phyloP scores from a whole-genome alignment of 2,329 filamentous ascomycete genomes.

The Exophiala alcalophila region DNA sequence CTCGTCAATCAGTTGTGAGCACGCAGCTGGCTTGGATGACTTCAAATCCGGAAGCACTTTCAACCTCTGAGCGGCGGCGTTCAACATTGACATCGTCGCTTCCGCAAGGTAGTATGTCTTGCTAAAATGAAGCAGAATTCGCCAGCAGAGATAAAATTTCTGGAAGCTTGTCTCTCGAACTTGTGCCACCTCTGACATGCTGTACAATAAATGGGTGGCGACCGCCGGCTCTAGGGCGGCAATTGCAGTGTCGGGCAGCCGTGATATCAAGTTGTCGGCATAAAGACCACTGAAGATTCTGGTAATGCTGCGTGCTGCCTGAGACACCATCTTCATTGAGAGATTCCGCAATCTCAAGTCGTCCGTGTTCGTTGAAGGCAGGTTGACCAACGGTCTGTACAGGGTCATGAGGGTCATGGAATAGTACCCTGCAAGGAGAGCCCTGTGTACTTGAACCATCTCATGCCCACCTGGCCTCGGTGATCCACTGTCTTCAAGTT shows the following conservation, averaged over 20 bases:
- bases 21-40: background rate
- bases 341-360: slow-evolving; percentile 2
- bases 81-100: slow-evolving; percentile 18
- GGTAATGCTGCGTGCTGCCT: slow-evolving; percentile 81
- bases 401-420: slow-evolving; percentile 22
- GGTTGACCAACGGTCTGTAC: slow-evolving; percentile 18
- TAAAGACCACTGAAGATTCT: slow-evolving; percentile 65
- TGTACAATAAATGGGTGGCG: slow-evolving; percentile 20
- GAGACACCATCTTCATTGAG: slow-evolving; percentile 11
- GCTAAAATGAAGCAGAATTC: slow-evolving; percentile 18
- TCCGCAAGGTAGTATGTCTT: slow-evolving; percentile 16
- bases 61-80: slow-evolving; percentile 15
- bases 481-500: background rate
- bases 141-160: slow-evolving; percentile 24
- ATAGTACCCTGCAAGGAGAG: slow-evolving; percentile 17
- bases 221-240: slow-evolving; percentile 17
- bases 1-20: slow-evolving; percentile 1
- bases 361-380: background rate
- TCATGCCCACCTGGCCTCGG: background rate
- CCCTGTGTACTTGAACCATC: slow-evolving; percentile 14
- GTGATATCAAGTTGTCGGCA: slow-evolving; percentile 8
- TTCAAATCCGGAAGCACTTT: slow-evolving; percentile 8
- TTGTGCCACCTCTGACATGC: slow-evolving; percentile 12
- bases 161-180: slow-evolving; percentile 19
- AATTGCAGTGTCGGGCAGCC: slow-evolving; percentile 19